Evolutionary conservation across 805 yeast genomes (phyloP).

Genomic region (Candida maltosa): DNA sequence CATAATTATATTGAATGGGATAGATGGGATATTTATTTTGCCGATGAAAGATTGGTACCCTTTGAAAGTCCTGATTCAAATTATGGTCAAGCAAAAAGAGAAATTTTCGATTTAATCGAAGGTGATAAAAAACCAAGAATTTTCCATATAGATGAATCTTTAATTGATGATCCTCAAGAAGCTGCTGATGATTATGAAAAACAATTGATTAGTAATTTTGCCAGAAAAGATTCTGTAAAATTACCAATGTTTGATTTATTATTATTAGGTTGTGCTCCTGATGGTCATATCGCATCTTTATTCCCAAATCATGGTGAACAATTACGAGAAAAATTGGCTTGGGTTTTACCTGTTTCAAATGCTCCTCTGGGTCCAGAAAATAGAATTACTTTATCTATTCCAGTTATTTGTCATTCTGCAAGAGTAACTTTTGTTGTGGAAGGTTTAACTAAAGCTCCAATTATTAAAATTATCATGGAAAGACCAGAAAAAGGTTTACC

Average conservation of each 20-base stretch:
- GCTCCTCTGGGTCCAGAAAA: conserved; percentile 87
- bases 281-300: conserved; percentile 95
- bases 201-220: conserved; percentile 81
- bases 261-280: conserved; percentile 96
- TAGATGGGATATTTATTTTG: conserved; percentile 94
- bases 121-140: conserved; percentile 61
- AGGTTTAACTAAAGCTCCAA: conserved; percentile 93
- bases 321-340: conserved; percentile 83
- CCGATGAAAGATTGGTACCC: conserved; percentile 93
- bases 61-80: conserved; percentile 79
- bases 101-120: conserved; percentile 69
- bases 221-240: conserved; percentile 93
- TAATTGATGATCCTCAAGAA: conserved; percentile 79
- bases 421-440: conserved; percentile 93
- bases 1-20: conserved; percentile 78
- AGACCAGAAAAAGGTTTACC: conserved; percentile 97
- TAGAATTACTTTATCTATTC: conserved; percentile 85
- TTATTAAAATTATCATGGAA: conserved; percentile 88
- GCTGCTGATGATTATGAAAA: conserved; percentile 94
- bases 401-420: conserved; percentile 91
- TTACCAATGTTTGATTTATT: conserved; percentile 91
- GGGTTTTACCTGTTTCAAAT: conserved; percentile 90
- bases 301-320: conserved; percentile 87
- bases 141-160: conserved; percentile 75
- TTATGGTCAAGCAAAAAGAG: conserved; percentile 83